These are phyloP conservation scores for Coriolopsis trogii DNA, from an alignment of 1,284 basidiomycete species.

Conservation along the genomic window DNA sequence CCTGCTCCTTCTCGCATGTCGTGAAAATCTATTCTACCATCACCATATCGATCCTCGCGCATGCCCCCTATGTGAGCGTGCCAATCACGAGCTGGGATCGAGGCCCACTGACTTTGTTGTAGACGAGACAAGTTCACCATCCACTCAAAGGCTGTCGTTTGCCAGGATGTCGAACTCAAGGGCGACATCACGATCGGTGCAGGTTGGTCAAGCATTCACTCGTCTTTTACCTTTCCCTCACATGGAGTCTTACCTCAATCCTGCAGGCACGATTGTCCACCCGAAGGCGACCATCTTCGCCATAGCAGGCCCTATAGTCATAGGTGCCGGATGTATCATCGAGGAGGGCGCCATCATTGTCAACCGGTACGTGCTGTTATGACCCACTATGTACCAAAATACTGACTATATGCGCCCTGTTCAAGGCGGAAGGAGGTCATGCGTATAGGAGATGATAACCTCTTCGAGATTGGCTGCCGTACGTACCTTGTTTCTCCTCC, in stretches of 20 bases:
- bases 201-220: conserved; percentile 44
- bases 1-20: too few species aligned
- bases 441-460: conserved; percentile 89
- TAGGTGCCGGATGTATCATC: conserved; percentile 88
- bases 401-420: neutral
- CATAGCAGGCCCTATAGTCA: conserved; percentile 82
- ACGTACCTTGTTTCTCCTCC: conserved; percentile 36
- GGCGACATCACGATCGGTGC: conserved; percentile 90
- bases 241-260: neutral
- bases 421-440: conserved; percentile 79
- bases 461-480: conserved; percentile 93
- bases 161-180: conserved; percentile 87
- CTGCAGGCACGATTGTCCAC: conserved; percentile 83
- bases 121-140: conserved; percentile 39
- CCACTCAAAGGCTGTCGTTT: conserved; percentile 69
- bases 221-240: neutral
- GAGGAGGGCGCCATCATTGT: conserved; percentile 90
- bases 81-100: neutral
- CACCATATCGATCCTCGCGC: too few species aligned
- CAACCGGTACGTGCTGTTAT: conserved; percentile 65
- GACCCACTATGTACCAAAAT: neutral
- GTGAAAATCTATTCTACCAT: too few species aligned
- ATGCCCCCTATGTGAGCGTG: conserved; percentile 28
- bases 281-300: conserved; percentile 92
- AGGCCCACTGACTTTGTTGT: neutral